phyloP scores from a whole-genome alignment of 2,329 filamentous ascomycete genomes.

The Paecilomyces niveus region DNA sequence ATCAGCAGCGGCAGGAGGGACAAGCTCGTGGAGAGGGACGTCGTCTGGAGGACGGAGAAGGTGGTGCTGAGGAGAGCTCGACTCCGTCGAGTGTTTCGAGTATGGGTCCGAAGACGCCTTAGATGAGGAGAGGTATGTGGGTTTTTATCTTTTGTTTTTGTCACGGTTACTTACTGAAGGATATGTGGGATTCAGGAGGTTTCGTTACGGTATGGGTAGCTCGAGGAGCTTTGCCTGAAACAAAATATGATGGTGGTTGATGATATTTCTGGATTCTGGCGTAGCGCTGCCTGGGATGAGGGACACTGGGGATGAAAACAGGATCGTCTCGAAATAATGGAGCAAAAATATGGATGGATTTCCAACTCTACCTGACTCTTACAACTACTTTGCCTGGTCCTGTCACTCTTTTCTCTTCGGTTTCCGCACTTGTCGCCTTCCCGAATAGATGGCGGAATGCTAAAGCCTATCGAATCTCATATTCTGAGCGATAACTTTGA shows the following conservation, averaged over 20 bases:
- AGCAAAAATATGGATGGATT: constrained; percentile 1
- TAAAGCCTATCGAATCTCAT: neutral
- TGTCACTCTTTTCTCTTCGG: too few relatives aligned
- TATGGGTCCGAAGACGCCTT: neutral
- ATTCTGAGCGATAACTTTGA: neutral
- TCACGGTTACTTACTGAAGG: neutral
- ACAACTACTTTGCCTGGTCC: too few relatives aligned
- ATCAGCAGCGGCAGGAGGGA: neutral
- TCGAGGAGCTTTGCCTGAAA: neutral
- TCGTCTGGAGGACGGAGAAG: neutral
- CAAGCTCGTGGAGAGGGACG: neutral
- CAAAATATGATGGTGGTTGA: neutral
- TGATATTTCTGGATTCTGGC: neutral
- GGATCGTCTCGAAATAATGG: too few relatives aligned
- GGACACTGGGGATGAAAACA: neutral
- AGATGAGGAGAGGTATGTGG: neutral
- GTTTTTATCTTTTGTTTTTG: neutral
- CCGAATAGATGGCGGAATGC: neutral
- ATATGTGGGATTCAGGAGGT: neutral
- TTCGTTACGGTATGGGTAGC: neutral
- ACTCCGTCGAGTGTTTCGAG: neutral
- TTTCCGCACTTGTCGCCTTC: too few relatives aligned
- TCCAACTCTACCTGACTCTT: neutral
- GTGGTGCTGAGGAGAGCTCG: neutral
- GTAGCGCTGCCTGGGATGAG: neutral